phyloP scores from a whole-genome alignment of 169 alveolate species.

The Eimeria falciformis region DNA sequence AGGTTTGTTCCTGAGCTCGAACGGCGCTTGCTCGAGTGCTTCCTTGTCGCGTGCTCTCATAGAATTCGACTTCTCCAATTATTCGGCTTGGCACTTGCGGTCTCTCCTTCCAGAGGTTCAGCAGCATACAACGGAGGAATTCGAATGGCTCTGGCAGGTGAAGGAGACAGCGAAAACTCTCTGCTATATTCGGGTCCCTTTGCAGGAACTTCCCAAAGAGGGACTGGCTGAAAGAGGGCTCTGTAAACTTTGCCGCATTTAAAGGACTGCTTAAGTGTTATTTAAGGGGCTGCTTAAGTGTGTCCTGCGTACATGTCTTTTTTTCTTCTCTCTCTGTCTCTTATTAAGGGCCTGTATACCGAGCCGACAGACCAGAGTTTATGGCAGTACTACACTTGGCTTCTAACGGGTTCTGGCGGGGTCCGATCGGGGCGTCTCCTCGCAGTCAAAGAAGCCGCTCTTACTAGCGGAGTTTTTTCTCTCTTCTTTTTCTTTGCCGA shows the following conservation, averaged over 20 bases:
- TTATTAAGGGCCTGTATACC: constrained; percentile 61
- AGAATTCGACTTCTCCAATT: constrained; percentile 51
- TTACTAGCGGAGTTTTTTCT: neutral
- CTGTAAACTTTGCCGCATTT: too few relatives aligned
- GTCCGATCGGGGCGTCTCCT: neutral
- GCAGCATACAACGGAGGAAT: constrained; percentile 18
- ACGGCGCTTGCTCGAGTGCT: neutral
- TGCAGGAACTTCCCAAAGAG: too few relatives aligned
- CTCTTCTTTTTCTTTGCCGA: constrained; percentile 13
- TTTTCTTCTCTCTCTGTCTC: neutral
- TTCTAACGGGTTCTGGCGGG: neutral
- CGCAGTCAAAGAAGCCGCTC: neutral
- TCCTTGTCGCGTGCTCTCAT: constrained; percentile 24
- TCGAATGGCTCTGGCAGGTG: constrained; percentile 63
- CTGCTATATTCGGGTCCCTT: neutral
- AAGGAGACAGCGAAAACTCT: neutral
- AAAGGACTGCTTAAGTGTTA: neutral
- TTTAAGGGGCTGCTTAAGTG: neutral
- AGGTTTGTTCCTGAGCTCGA: neutral
- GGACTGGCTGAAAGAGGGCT: too few relatives aligned
- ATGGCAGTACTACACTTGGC: constrained; percentile 30
- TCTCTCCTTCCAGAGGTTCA: neutral
- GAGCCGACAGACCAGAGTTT: constrained; percentile 67
- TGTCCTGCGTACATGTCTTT: neutral
- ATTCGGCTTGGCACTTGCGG: constrained; percentile 67